Evolutionary conservation across 495 filamentous ascomycete genomes (phyloP).

Genomic region (Copromyces sp.): DNA sequence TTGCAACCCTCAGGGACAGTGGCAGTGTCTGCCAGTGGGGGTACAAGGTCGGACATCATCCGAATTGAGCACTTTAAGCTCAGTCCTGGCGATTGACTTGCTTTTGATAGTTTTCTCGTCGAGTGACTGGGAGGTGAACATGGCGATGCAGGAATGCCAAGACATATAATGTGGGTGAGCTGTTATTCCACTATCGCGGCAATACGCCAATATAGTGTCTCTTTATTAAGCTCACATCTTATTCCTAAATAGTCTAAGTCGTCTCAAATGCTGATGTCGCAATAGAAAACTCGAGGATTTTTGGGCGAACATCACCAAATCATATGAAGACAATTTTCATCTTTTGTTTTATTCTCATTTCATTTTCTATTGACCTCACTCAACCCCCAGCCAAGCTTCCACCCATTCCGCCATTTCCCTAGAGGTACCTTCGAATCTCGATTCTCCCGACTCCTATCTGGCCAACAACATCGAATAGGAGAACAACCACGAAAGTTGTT

Average conservation of each 20-base stretch:
- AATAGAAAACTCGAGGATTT: background rate
- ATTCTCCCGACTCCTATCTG: background rate
- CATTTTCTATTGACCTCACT: no score
- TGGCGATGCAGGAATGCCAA: background rate
- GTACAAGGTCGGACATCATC: background rate
- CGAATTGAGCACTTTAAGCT: background rate
- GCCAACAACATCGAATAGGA: background rate
- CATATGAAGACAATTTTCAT: background rate
- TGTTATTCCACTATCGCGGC: background rate
- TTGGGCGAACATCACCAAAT: background rate
- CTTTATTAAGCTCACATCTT: background rate
- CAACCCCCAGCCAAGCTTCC: background rate
- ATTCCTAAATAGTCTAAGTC: rapidly evolving
- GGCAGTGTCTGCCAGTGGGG: background rate
- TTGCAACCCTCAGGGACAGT: background rate
- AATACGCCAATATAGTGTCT: background rate
- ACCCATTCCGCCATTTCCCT: background rate
- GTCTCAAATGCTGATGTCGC: background rate
- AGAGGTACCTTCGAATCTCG: background rate
- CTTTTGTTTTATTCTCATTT: no score
- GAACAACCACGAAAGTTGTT: background rate
- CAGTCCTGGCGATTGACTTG: background rate
- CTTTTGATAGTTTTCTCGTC: background rate
- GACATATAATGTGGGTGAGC: background rate
- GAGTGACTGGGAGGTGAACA: background rate